phyloP scores from a whole-genome alignment of 768 basidiomycete genomes.

The Podaxis sp. region DNA sequence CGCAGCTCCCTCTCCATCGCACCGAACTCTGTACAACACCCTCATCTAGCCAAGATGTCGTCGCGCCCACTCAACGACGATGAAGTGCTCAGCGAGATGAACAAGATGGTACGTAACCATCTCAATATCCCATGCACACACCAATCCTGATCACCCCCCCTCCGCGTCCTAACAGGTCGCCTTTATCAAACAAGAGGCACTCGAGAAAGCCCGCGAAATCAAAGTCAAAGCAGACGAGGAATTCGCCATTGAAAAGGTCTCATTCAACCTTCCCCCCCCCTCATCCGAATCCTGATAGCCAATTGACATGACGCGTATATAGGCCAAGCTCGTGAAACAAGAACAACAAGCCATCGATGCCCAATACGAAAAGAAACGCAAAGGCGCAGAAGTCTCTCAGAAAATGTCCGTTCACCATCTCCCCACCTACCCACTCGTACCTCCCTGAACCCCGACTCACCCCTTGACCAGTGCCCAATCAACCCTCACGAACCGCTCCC shows the following conservation, averaged over 20 bases:
- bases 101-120: slow-evolving; percentile 81
- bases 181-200: slow-evolving; percentile 98
- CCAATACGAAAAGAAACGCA: slow-evolving; percentile 93
- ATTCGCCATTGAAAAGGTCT: slow-evolving; percentile 96
- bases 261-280: not conserved
- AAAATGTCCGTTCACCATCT: slow-evolving; percentile 73
- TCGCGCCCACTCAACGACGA: slow-evolving; percentile 87
- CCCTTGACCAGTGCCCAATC: slow-evolving; percentile 74
- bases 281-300: not conserved
- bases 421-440: slow-evolving; percentile 8
- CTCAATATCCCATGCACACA: not conserved
- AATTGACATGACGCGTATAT: slow-evolving; percentile 7
- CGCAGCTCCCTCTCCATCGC: not conserved
- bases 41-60: slow-evolving; percentile 46
- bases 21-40: not conserved
- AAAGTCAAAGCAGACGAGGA: slow-evolving; percentile 98
- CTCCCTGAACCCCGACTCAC: not conserved
- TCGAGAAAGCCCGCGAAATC: slow-evolving; percentile 97
- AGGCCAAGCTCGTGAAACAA: slow-evolving; percentile 98
- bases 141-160: not conserved
- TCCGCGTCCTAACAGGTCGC: slow-evolving; percentile 60
- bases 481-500: slow-evolving; percentile 94
- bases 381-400: slow-evolving; percentile 89
- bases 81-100: slow-evolving; percentile 95
- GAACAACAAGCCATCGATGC: slow-evolving; percentile 95